These are phyloP conservation scores for Phytopythium oedochilum DNA, from an alignment of 352 stramenopile genomes.

Conservation along the genomic window DNA sequence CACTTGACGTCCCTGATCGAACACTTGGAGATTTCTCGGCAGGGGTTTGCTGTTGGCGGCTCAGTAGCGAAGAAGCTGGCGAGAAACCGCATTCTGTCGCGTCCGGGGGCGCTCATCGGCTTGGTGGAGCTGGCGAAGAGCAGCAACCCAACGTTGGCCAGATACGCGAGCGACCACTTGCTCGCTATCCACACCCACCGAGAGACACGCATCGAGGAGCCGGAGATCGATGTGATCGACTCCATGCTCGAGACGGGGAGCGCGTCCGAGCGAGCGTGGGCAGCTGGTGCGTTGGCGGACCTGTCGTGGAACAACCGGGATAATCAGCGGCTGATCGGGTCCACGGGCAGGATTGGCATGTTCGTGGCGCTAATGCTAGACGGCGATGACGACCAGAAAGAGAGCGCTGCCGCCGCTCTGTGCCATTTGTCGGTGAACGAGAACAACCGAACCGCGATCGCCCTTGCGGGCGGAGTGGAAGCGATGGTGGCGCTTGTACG, in stretches of 20 bases:
- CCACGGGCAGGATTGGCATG: background rate
- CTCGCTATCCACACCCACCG: background rate
- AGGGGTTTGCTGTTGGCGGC: background rate
- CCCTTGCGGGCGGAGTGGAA: background rate
- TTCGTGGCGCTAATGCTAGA: background rate
- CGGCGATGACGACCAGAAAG: background rate
- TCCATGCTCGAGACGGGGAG: background rate
- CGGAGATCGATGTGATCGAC: background rate
- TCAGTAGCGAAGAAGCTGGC: background rate
- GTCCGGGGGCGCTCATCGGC: background rate
- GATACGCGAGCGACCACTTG: background rate
- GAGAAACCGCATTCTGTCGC: background rate
- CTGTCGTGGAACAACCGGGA: background rate
- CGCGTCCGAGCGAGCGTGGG: background rate
- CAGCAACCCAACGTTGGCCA: background rate
- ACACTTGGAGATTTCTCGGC: background rate
- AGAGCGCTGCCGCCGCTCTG: background rate
- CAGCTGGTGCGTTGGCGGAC: background rate
- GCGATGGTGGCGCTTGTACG: background rate
- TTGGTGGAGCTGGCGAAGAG: background rate
- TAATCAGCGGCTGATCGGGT: background rate
- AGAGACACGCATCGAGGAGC: background rate
- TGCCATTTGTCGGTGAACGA: background rate
- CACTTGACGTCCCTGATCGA: background rate
- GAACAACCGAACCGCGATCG: background rate